Evolutionary conservation across 208 protist species (phyloP), one percentile per base, ranked within the genome.

Genomic region (Leishmania lainsoni): DNA sequence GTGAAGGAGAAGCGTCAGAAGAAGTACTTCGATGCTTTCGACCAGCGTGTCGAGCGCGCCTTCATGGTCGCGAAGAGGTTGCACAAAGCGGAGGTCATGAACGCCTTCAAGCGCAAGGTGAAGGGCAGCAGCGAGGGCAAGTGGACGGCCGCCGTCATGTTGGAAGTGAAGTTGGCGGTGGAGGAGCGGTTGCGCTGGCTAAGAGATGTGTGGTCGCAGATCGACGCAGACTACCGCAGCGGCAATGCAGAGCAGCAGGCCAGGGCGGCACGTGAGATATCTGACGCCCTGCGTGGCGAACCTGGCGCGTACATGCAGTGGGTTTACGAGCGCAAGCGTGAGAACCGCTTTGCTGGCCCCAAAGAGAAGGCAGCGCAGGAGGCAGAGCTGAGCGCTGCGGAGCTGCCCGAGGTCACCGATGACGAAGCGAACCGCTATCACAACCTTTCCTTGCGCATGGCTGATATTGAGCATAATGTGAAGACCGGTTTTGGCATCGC

Each of bases 161-260:
- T 90, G 29, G 94, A 96, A 68, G 89, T 96, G 89, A 84, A 88
- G 49, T 70, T 48, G 1, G 84, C 87, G 9, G 75, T 96, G 14
- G 92, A 95, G 83, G 92, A 93, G 32, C 87, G 94, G 22, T 84
- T 91, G 77, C 68, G 56, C 3, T 97, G 94, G 93, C 81, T 97
- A 61, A 89, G 93, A 22, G 94, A 97, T 39, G 94, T 97, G 66
- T 97, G 93, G 92, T 63, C 94, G 69, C 93, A 96, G 86, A 87
- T 97, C 48, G 94, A 97, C 72, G 90, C 94, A 14, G 94, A 97
- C 83, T 97, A 97, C 84, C 90, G 94, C 63, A 93, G 92, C 83
- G 80, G 76, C 61, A 89, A 96, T 80, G 35, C 83, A 12, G 80
- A 79, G 49, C 89, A 93, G 70, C 91, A 96, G 81, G 86, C 81